A percentile compares a stretch with the other conserved stretches of the same genome.
phyloP scores from a whole-genome alignment of 1,284 basidiomycete genomes.

The Ceratobasidium sp. region DNA sequence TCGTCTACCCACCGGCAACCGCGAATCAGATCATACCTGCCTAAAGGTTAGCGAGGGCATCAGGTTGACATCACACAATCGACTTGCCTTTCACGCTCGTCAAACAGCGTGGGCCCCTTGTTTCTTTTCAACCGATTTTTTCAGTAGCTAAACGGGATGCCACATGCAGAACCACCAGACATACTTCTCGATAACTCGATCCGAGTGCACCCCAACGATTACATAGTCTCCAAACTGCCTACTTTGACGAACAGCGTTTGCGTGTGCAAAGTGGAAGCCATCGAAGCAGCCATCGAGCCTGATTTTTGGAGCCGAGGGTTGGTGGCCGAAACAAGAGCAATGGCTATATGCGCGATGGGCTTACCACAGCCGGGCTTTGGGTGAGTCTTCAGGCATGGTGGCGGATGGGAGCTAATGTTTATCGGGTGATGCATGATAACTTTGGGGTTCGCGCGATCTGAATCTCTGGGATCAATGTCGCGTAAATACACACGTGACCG shows the following conservation, averaged over 20 bases:
- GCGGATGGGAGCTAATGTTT: conserved; percentile 25
- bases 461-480: conserved; percentile 21
- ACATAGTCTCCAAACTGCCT: conserved; percentile 43
- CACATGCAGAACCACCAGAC: conserved; percentile 1
- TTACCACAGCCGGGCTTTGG: conserved; percentile 37
- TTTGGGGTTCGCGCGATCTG: conserved; percentile 34
- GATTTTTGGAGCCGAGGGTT: conserved; percentile 3
- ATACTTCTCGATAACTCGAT: conserved; percentile 46
- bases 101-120: conserved; percentile 47
- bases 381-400: conserved; percentile 27
- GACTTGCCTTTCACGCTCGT: conserved; percentile 45
- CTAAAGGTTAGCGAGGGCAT: conserved; percentile 5
- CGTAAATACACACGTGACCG: conserved; percentile 28
- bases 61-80: conserved; percentile 6
- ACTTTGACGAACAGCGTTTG: conserved; percentile 45
- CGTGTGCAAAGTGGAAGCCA: conserved; percentile 46
- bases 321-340: background rate
- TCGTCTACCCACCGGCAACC: conserved; percentile 47
- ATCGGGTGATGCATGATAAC: conserved; percentile 33
- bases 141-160: conserved; percentile 12
- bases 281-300: conserved; percentile 47
- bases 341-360: conserved; percentile 10
- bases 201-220: conserved; percentile 46
- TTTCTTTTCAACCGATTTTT: conserved; percentile 40
- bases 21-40: conserved; percentile 46